A percentile compares a stretch with the other conserved stretches of the same genome.
Evolutionary conservation across 1,139 yeast genomes (phyloP).

Genomic region (Debaryomyces robertsiae): DNA sequence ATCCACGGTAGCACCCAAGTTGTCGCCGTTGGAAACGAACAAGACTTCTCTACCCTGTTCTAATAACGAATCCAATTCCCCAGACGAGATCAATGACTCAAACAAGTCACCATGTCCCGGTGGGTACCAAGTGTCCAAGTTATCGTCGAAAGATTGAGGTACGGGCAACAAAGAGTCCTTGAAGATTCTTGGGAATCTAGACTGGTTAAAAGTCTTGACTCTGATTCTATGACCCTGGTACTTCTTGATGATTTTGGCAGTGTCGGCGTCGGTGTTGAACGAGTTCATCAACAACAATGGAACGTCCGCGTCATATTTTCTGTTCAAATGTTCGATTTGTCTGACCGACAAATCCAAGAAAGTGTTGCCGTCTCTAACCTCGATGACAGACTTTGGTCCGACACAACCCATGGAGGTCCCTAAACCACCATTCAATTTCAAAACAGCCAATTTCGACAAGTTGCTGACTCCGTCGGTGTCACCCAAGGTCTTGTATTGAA

Average conservation of each 20-base stretch:
- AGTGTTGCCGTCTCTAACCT: constrained; percentile 97
- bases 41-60: constrained; percentile 93
- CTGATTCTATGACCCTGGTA: constrained; percentile 96
- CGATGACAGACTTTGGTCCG: constrained; percentile 97
- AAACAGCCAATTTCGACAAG: constrained; percentile 85
- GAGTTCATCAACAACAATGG: constrained; percentile 97
- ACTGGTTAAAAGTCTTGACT: constrained; percentile 95
- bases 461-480: constrained; percentile 43
- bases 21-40: constrained; percentile 97
- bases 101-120: constrained; percentile 99
- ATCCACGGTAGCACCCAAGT: constrained; percentile 97
- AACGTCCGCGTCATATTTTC: constrained; percentile 88
- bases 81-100: constrained; percentile 85
- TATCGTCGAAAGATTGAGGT: constrained; percentile 74
- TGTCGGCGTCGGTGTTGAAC: constrained; percentile 95
- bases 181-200: constrained; percentile 92
- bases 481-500: constrained; percentile 61
- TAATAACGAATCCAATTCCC: constrained; percentile 86
- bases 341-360: constrained; percentile 93
- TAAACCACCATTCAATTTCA: constrained; percentile 95
- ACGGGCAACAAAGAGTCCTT: constrained; percentile 95
- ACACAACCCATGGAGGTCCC: constrained; percentile 99
- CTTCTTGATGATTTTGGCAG: constrained; percentile 92
- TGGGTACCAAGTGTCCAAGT: constrained; percentile 91
- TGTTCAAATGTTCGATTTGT: constrained; percentile 93